Percentiles rank a stretch among this genome's conserved stretches.
Conservation (phyloP, 495 filamentous ascomycete genomes). For the Cenococcum geophilum region DNA sequence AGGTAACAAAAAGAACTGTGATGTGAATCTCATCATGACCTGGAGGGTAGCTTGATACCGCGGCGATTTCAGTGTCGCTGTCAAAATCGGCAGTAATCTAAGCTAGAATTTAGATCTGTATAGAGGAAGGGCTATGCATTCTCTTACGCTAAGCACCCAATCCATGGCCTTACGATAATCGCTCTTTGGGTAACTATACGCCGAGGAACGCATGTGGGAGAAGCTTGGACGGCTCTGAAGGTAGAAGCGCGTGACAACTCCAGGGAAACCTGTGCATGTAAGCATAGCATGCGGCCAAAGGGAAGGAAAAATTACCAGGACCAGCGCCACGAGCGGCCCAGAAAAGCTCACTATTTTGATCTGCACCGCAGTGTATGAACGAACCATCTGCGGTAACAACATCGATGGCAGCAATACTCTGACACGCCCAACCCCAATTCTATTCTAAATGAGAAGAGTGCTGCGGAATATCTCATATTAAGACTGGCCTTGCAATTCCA, state of each 20-base stretch:
- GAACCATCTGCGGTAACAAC: conserved; percentile 46
- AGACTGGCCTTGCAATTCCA: conserved; percentile 44
- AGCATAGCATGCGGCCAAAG: not conserved
- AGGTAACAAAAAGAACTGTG: conserved; percentile 33
- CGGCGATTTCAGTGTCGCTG: conserved; percentile 42
- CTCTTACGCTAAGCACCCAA: conserved; percentile 37
- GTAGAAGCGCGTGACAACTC: conserved; percentile 46
- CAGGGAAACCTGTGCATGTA: conserved; percentile 41
- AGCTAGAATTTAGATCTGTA: no score
- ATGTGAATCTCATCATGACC: no score
- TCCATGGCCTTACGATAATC: conserved; percentile 41
- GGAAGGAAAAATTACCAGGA: conserved; percentile 24
- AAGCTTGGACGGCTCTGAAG: conserved; percentile 21
- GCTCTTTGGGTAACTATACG: conserved; percentile 43
- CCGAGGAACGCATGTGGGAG: conserved; percentile 37
- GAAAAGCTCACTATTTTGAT: conserved; percentile 45
- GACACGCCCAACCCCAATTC: conserved; percentile 54
- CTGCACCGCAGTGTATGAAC: conserved; percentile 38
- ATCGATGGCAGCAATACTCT: conserved; percentile 45
- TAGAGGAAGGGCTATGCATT: no score
- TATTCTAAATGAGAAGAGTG: no score
- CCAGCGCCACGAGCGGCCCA: conserved; percentile 50
- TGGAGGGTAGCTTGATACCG: conserved; percentile 19
- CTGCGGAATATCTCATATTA: no score
- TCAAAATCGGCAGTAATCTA: conserved; percentile 38